Conservation (phyloP, 2,329 filamentous ascomycete species). For the Biscogniauxia sp. region DNA sequence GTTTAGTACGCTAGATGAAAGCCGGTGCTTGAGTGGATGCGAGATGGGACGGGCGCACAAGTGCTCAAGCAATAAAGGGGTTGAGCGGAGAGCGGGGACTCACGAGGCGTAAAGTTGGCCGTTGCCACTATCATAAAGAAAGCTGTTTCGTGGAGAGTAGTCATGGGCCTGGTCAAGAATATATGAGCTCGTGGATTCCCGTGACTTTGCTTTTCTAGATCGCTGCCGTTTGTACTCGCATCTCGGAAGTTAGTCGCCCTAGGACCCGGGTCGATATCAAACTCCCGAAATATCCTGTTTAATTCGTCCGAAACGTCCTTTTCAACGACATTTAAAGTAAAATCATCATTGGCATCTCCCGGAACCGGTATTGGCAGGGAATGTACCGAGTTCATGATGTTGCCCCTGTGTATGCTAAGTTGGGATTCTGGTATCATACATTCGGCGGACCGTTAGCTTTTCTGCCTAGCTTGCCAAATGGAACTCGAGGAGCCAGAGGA, state of each 20-base stretch:
- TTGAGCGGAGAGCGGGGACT: conserved; percentile 7
- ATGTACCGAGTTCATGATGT: not conserved
- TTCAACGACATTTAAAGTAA: not conserved
- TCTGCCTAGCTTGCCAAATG: not conserved
- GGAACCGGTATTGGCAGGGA: not conserved
- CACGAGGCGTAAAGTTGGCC: conserved; percentile 32
- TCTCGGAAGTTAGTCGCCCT: conserved; percentile 9
- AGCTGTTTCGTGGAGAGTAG: conserved; percentile 24
- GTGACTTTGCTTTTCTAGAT: conserved; percentile 19
- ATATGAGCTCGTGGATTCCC: conserved; percentile 22
- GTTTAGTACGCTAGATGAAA: conserved; percentile 5
- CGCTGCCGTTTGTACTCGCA: conserved; percentile 19
- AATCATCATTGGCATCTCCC: not conserved
- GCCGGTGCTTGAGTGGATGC: not conserved
- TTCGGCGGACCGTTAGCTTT: not conserved
- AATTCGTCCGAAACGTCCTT: not conserved
- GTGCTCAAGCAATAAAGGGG: not conserved
- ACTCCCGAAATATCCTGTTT: not conserved
- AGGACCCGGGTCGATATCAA: not conserved
- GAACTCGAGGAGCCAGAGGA: not conserved
- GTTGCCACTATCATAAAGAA: conserved; percentile 30
- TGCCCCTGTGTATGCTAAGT: not conserved
- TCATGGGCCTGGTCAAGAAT: conserved; percentile 29
- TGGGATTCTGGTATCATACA: not conserved
- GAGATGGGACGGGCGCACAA: not conserved